Evolutionary conservation across 2,329 filamentous ascomycete species (phyloP), one percentile per base, ranked within the genome.

Genomic region (Sporothrix phasma): DNA sequence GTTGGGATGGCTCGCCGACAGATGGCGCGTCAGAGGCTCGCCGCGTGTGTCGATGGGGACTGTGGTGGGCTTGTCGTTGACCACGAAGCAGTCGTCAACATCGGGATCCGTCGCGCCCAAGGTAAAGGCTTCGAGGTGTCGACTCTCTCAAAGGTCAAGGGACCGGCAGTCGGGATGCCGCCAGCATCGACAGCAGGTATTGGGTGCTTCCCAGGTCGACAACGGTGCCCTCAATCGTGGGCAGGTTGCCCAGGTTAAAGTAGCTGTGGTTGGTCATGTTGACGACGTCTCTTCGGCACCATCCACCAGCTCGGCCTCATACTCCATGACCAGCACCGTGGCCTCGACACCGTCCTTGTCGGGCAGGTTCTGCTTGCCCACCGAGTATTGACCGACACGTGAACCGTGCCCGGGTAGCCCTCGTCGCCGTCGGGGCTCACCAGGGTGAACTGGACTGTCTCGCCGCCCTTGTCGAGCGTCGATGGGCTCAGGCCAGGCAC

Each of bases 61-160:
- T 0, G 78, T 74, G 61, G 77, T 72, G 0, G 88, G 81, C 67
- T 88, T 80, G 45, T 81, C 76, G 73, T 90, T 85, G 69, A 92
- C 79, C 67, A 96, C 78, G 77, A 97, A 97, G 80, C 92, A 96
- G 78, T 96, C 86, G 74, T 99, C 94, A 69, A 97, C 86, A 69
- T 88, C 83, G 10, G 92, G 91, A 67, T 86, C 84, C 17, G 81
- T 77, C 1, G 84, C 75, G n/a, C 87, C 86, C 8, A 97, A 82
- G 1, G 80, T 84, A 75, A 97, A 3, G 85, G 77, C 70, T 84
- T 80, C 68, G 85, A 82, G 37, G 87, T 82, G 59, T 84, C 80
- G 59, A 93, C 78, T 46, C 82, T 82, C n/a, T 84, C 79, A 73
- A 86, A 91, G 15, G 83, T 74, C 53, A 81, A 78, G 29, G 92